These are phyloP conservation scores for Coleophoma crateriformis DNA, from an alignment of 2,329 filamentous ascomycete genomes.

Conservation along the genomic window DNA sequence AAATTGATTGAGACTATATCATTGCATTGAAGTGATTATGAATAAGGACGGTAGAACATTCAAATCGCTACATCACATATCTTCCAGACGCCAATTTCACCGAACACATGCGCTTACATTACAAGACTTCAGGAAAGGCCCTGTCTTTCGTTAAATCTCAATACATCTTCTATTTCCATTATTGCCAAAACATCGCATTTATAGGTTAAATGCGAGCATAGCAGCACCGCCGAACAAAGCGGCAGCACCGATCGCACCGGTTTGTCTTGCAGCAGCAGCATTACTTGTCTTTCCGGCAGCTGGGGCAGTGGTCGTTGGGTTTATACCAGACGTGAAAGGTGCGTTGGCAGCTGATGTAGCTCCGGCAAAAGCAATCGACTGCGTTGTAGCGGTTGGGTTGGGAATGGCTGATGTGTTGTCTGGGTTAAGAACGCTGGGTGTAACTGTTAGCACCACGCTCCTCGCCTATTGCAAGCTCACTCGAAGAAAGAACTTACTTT, in stretches of 20 bases:
- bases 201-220: neutral
- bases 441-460: neutral
- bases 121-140: too few relatives aligned
- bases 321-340: neutral
- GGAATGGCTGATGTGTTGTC: conserved; percentile 8
- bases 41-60: too few relatives aligned
- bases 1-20: too few relatives aligned
- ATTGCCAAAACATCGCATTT: neutral
- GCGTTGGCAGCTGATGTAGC: neutral
- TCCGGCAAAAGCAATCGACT: conserved; percentile 5
- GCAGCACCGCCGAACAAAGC: neutral
- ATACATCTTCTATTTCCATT: too few relatives aligned
- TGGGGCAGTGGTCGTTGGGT: neutral
- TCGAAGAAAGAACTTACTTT: conserved; percentile 14
- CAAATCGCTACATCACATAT: too few relatives aligned
- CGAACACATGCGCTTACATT: too few relatives aligned
- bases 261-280: neutral
- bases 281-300: neutral
- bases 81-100: too few relatives aligned
- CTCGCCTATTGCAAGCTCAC: neutral
- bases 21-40: too few relatives aligned
- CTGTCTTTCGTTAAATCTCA: too few relatives aligned
- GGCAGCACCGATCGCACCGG: neutral
- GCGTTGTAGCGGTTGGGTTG: conserved; percentile 3
- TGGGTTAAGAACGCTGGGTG: conserved; percentile 9